These are phyloP conservation scores for Dictyostelium intermedium DNA, from an alignment of 78 protist species.

Conservation along the genomic window DNA sequence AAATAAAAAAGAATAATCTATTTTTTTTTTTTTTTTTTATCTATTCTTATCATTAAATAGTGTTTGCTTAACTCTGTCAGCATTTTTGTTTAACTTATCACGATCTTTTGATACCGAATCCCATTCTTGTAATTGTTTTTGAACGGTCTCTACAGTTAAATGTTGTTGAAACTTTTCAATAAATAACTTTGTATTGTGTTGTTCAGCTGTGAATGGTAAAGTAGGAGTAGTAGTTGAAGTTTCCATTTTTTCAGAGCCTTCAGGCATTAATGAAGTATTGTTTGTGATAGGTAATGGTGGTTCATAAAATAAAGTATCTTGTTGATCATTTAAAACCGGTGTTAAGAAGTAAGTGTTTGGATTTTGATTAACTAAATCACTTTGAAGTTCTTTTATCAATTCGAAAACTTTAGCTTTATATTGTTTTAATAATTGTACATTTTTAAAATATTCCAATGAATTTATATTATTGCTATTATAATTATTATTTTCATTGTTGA, in stretches of 20 bases:
- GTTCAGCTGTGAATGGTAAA: not conserved
- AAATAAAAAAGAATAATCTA: not conserved
- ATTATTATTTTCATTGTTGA: not conserved
- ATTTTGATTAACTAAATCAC: not conserved
- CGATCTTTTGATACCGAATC: constrained; percentile 18
- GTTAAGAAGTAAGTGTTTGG: not conserved
- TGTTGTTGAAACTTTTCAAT: not conserved
- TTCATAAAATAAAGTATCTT: not conserved
- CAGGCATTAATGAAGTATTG: not conserved
- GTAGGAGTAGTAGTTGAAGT: not conserved
- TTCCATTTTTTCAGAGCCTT: not conserved
- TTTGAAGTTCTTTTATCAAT: not conserved
- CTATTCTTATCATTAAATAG: not conserved
- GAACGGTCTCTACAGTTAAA: constrained; percentile 14
- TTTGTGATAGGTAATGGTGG: not conserved
- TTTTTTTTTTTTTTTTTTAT: not conserved
- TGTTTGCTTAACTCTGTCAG: constrained; percentile 11
- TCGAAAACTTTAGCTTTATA: not conserved
- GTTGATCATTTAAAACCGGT: constrained; percentile 11
- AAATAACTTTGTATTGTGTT: not conserved
- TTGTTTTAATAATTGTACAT: constrained; percentile 7
- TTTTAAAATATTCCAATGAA: not conserved
- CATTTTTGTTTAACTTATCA: constrained; percentile 36
- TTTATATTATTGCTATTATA: not conserved
- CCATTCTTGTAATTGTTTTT: constrained; percentile 25